A percentile compares a stretch with the other conserved stretches of the same genome.
These are phyloP conservation scores for Olyra latifolia DNA, from an alignment of 176 grass and related monocot genomes.

Conservation along the genomic window DNA sequence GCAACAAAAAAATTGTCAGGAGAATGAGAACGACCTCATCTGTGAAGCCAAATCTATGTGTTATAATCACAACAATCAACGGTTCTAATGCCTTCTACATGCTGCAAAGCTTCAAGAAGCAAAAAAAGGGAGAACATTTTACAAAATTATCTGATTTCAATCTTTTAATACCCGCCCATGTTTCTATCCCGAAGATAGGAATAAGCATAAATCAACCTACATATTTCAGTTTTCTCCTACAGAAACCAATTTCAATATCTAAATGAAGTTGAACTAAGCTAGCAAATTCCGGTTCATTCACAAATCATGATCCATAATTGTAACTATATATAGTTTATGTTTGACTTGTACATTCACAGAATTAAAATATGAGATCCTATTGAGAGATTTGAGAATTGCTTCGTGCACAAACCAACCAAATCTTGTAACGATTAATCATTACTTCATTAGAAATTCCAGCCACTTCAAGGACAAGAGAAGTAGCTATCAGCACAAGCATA, in stretches of 20 bases:
- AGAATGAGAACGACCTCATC: background rate
- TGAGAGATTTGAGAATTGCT: background rate
- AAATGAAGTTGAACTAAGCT: conserved; percentile 8
- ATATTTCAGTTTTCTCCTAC: background rate
- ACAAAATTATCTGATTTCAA: background rate
- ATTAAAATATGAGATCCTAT: background rate
- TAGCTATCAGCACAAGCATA: too few species aligned
- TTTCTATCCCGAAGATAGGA: background rate
- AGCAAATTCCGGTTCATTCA: background rate
- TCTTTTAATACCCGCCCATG: background rate
- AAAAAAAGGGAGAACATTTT: background rate
- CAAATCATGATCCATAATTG: background rate
- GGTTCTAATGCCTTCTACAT: background rate
- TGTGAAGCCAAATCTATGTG: background rate
- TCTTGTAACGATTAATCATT: background rate
- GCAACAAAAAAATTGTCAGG: background rate
- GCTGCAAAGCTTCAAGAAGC: background rate
- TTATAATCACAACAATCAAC: conserved; percentile 16
- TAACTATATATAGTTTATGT: conserved; percentile 14
- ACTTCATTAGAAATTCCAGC: conserved; percentile 1
- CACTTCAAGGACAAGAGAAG: background rate
- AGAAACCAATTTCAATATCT: background rate
- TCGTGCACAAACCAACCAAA: background rate
- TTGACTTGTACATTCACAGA: conserved; percentile 7
- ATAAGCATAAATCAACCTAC: background rate